Conservation (phyloP, 371 early-diverging fungal genomes). For the Neoconidiobolus thromboides region DNA sequence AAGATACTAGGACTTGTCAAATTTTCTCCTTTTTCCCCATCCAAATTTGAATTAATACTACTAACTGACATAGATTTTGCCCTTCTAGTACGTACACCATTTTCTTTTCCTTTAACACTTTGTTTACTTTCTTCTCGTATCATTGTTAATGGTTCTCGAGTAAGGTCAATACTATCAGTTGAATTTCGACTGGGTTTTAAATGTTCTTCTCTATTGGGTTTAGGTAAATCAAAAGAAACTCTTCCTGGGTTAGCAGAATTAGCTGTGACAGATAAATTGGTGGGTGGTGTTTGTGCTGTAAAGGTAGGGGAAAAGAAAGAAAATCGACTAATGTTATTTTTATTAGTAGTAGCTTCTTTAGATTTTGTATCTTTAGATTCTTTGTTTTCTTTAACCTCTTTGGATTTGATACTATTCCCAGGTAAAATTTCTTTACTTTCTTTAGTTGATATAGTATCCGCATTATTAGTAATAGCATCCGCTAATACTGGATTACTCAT, state of each 20-base stretch:
- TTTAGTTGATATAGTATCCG: background rate
- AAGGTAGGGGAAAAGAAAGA: constrained; percentile 1
- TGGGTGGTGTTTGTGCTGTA: background rate
- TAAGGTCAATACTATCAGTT: background rate
- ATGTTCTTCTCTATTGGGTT: background rate
- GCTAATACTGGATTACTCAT: constrained; percentile 5
- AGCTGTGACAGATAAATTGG: background rate
- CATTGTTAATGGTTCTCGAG: background rate
- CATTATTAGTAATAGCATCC: constrained; percentile 4
- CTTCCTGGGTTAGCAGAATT: background rate
- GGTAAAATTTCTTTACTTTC: background rate
- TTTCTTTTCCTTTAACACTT: background rate
- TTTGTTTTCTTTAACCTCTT: background rate
- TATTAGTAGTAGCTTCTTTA: background rate
- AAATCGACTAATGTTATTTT: background rate
- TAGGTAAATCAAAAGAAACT: constrained; percentile 1
- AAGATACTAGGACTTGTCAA: background rate
- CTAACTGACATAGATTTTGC: constrained; percentile 3
- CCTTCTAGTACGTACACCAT: background rate
- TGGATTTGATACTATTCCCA: background rate
- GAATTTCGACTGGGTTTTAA: background rate
- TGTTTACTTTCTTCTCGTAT: background rate
- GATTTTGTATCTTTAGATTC: background rate
- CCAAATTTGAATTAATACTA: background rate
- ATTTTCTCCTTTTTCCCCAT: background rate